Percentiles rank a stretch among this genome's conserved stretches.
These are phyloP conservation scores for Taxillus chinensis DNA, from an alignment of 164 flowering plant genomes.

Conservation along the genomic window DNA sequence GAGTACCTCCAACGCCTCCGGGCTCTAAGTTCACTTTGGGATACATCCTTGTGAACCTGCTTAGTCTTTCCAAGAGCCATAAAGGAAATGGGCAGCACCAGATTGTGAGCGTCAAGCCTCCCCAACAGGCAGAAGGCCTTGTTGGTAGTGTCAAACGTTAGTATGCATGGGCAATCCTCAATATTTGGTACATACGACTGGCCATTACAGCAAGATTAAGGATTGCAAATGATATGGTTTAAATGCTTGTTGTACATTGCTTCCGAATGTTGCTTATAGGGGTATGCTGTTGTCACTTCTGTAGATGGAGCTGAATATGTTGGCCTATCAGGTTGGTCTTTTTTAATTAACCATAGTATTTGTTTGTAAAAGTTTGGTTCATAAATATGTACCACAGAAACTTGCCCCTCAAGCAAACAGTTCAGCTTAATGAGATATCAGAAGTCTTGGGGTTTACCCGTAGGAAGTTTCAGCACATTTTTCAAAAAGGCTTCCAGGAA, in stretches of 20 bases:
- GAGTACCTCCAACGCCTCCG: conserved; percentile 83
- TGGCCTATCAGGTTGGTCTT: too few relatives aligned
- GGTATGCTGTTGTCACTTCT: background rate
- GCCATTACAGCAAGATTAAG: conserved; percentile 11
- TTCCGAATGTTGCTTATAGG: background rate
- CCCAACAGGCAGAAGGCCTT: conserved; percentile 4
- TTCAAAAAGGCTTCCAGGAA: too few relatives aligned
- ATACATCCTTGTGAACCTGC: conserved; percentile 54
- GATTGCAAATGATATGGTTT: background rate
- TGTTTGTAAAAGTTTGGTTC: too few relatives aligned
- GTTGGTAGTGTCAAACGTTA: background rate
- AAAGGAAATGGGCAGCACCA: background rate
- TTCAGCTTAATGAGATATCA: too few relatives aligned
- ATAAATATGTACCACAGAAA: too few relatives aligned
- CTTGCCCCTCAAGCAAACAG: too few relatives aligned
- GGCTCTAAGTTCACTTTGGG: conserved; percentile 68
- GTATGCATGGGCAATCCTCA: too few relatives aligned
- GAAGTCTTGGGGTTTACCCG: too few relatives aligned
- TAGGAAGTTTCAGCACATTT: too few relatives aligned
- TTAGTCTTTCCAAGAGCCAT: conserved; percentile 10
- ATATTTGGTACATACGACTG: conserved; percentile 13
- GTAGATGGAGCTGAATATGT: background rate
- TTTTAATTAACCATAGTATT: too few relatives aligned
- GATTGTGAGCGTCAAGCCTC: conserved; percentile 1
- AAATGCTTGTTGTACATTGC: background rate